phyloP scores from a whole-genome alignment of 2,329 filamentous ascomycete species.

The Alternaria sp. region DNA sequence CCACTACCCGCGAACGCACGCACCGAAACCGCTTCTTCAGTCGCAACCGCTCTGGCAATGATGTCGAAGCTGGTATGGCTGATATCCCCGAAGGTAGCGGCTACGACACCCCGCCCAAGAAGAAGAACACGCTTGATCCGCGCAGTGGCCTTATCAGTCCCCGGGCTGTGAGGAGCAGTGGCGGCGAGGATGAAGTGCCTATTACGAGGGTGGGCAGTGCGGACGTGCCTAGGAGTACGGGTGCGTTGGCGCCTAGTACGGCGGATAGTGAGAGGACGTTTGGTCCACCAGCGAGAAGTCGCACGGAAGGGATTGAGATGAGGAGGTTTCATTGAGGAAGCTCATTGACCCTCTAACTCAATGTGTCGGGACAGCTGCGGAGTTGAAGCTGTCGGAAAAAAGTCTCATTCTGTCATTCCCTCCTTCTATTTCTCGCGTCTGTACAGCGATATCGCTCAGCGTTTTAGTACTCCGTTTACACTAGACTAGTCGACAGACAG shows the following conservation, averaged over 20 bases:
- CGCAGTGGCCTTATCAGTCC: constrained; percentile 44
- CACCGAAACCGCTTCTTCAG: constrained; percentile 69
- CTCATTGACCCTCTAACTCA: not conserved
- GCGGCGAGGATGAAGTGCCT: constrained; percentile 21
- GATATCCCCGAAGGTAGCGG: constrained; percentile 51
- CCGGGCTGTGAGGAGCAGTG: constrained; percentile 34
- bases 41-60: constrained; percentile 47
- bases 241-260: constrained; percentile 27
- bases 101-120: constrained; percentile 20
- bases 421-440: not conserved
- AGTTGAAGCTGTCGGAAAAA: not conserved
- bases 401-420: not conserved
- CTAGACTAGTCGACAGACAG: not conserved
- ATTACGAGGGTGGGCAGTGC: not conserved
- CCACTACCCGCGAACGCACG: constrained; percentile 44
- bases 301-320: constrained; percentile 46
- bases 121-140: constrained; percentile 44
- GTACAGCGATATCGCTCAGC: not conserved
- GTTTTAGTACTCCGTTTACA: not conserved
- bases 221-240: constrained; percentile 23
- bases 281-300: constrained; percentile 28
- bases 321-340: constrained; percentile 29
- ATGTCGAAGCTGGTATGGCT: constrained; percentile 55
- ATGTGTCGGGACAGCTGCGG: not conserved
- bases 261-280: constrained; percentile 32